Evolutionary conservation across 257 asterid species (phyloP).

Genomic region (Petrea volubilis): DNA sequence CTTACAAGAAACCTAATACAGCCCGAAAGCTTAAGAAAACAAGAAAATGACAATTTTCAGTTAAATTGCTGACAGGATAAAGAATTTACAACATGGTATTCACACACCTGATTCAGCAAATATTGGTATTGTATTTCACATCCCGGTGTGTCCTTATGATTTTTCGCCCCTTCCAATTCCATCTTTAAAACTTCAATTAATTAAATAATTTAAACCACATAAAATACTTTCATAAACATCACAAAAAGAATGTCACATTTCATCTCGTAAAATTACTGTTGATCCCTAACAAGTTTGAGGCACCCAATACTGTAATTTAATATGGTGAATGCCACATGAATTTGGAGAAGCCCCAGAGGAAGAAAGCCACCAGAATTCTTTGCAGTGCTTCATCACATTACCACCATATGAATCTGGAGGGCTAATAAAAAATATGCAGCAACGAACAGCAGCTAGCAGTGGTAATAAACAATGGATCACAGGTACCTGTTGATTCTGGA

Average conservation of each 20-base stretch:
- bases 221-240: not conserved
- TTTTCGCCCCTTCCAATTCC: not conserved
- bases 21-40: not conserved
- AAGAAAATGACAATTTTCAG: not conserved
- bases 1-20: not conserved
- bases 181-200: not conserved
- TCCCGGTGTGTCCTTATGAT: not conserved
- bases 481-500: slow-evolving; percentile 91
- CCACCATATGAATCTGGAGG: not conserved
- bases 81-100: not conserved
- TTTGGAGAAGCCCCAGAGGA: not conserved
- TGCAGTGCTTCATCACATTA: not conserved
- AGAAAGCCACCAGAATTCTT: not conserved
- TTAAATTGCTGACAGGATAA: not conserved
- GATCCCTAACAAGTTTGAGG: not conserved
- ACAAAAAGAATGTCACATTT: not conserved
- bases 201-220: not conserved
- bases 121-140: not conserved
- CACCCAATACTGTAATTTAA: not conserved
- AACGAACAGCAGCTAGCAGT: not conserved
- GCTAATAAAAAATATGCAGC: not conserved
- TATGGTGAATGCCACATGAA: not conserved
- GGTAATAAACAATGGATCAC: not conserved
- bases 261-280: not conserved
- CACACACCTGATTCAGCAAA: not conserved